phyloP scores from a whole-genome alignment of 2,329 filamentous ascomycete species.

The Sporothrix variecibatus region DNA sequence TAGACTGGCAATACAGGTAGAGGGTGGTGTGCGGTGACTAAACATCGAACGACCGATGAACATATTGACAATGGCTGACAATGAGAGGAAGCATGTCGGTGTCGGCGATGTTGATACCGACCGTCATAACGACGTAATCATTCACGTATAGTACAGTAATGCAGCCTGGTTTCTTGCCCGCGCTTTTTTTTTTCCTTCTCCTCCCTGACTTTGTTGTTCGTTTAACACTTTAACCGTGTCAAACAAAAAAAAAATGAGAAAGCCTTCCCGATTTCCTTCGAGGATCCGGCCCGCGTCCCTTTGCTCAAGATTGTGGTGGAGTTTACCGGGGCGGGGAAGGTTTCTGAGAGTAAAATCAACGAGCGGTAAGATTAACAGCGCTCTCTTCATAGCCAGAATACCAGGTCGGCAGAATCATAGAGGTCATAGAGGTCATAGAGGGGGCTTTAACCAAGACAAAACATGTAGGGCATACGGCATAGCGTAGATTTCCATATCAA shows the following conservation, averaged over 20 bases:
- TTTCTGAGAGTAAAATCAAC: background rate
- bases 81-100: background rate
- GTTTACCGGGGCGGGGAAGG: background rate
- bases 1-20: background rate
- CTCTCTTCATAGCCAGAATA: background rate
- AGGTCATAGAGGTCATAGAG: too few relatives aligned
- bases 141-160: background rate
- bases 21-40: background rate
- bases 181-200: too few relatives aligned
- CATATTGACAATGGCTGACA: background rate
- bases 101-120: constrained; percentile 2
- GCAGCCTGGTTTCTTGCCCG: too few relatives aligned
- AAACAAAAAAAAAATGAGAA: background rate
- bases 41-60: background rate
- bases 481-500: background rate
- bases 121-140: background rate
- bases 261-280: background rate
- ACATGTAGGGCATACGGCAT: background rate
- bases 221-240: background rate
- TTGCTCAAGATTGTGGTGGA: background rate
- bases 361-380: background rate
- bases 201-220: background rate
- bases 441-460: background rate
- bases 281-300: constrained; percentile 4
- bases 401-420: background rate